Evolutionary conservation across 2,329 filamentous ascomycete genomes (phyloP).

Genomic region (Monilinia vaccinii-corymbosi): DNA sequence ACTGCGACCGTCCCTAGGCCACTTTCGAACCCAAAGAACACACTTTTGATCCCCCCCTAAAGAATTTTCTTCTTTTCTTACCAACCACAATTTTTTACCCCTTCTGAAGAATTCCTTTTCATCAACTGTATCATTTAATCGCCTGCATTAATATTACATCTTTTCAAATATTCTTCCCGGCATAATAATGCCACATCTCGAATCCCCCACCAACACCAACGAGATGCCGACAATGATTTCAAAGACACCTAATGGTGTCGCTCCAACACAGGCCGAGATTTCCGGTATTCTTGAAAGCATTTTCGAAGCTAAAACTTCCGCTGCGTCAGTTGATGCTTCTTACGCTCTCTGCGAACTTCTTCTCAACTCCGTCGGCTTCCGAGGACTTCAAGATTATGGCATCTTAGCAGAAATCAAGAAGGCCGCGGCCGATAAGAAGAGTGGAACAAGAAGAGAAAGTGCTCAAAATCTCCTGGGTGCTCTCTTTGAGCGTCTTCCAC

Average conservation of each 20-base stretch:
- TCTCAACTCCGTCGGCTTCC: constrained; percentile 54
- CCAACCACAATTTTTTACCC: constrained; percentile 13
- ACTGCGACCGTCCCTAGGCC: constrained; percentile 18
- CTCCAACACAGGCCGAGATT: constrained; percentile 57
- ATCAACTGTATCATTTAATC: constrained; percentile 11
- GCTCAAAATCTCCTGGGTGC: constrained; percentile 93
- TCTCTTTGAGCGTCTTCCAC: constrained; percentile 81
- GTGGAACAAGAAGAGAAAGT: constrained; percentile 72
- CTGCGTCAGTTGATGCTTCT: constrained; percentile 50
- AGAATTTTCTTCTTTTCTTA: constrained; percentile 5
- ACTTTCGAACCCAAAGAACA: constrained; percentile 22
- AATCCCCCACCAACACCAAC: constrained; percentile 33
- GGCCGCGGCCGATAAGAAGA: constrained; percentile 90
- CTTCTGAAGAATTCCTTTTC: not conserved
- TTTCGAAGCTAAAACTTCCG: constrained; percentile 48
- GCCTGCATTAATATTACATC: constrained; percentile 10
- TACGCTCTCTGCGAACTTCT: constrained; percentile 57
- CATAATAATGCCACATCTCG: constrained; percentile 39
- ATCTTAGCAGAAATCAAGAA: constrained; percentile 58
- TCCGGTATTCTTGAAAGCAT: constrained; percentile 54
- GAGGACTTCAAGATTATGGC: constrained; percentile 52
- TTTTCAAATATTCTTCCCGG: constrained; percentile 18
- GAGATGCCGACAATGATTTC: constrained; percentile 38
- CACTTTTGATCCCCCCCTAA: constrained; percentile 14
- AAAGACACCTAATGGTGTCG: constrained; percentile 33